phyloP scores from a whole-genome alignment of 139 green algal species.

The Pleodorina starrii region DNA sequence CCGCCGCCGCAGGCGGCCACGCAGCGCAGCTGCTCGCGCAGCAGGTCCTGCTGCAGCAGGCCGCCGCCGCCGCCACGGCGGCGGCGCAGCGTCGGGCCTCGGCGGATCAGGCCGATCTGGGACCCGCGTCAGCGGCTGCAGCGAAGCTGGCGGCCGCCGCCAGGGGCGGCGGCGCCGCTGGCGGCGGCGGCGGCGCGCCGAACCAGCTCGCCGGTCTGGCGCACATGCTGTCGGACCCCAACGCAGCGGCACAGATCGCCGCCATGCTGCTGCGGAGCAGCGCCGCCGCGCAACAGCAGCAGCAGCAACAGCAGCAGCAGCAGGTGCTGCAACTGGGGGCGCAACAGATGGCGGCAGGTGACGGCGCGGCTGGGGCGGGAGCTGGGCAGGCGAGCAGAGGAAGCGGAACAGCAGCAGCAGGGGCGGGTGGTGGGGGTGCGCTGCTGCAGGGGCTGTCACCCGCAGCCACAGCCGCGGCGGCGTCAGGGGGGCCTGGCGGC shows the following conservation, averaged over 20 bases:
- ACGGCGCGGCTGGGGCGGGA: not conserved
- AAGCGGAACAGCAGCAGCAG: not conserved
- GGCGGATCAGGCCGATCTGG: not conserved
- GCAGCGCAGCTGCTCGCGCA: not conserved
- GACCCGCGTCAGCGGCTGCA: not conserved
- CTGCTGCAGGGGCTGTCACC: too few relatives aligned
- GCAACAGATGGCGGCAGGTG: not conserved
- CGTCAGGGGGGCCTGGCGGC: not conserved
- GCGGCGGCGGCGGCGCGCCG: not conserved
- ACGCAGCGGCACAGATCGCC: constrained; percentile 4
- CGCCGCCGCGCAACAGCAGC: not conserved
- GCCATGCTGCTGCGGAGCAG: constrained; percentile 9
- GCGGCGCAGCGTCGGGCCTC: not conserved
- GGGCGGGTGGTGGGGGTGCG: too few relatives aligned
- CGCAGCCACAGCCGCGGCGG: not conserved
- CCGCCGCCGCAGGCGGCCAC: not conserved
- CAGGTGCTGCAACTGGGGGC: not conserved
- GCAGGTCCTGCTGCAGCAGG: constrained; percentile 34
- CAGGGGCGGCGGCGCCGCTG: not conserved
- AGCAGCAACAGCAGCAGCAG: constrained; percentile 26
- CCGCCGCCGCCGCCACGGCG: not conserved
- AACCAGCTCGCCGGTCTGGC: not conserved
- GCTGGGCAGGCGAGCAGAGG: not conserved
- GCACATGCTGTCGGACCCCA: not conserved
- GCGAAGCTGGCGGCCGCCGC: constrained; percentile 5